A percentile compares a stretch with the other conserved stretches of the same genome.
Conservation (phyloP, 164 flowering plant species). For the Chloranthus sessilifolius region DNA sequence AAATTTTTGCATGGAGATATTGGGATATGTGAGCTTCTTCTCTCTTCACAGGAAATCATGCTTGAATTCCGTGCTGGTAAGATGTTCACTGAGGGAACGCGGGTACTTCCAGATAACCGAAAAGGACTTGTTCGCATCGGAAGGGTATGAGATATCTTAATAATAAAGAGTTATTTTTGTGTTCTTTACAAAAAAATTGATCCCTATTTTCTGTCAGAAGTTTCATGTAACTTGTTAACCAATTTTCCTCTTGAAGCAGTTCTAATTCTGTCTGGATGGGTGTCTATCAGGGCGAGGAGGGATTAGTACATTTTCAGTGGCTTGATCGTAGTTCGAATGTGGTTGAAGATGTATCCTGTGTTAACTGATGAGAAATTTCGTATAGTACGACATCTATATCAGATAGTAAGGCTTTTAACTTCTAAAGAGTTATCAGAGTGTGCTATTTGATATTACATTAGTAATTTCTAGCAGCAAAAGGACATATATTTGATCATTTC, state of each 20-base stretch:
- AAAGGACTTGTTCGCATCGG: slow-evolving; percentile 86
- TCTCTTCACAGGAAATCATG: slow-evolving; percentile 70
- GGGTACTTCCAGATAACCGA: slow-evolving; percentile 73
- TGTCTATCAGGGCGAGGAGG: slow-evolving; percentile 73
- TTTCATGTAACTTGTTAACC: background rate
- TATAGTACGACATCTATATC: too few species aligned
- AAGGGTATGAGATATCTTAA: slow-evolving; percentile 41
- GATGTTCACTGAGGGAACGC: slow-evolving; percentile 66
- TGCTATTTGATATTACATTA: too few species aligned
- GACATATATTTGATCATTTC: too few species aligned
- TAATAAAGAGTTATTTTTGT: background rate
- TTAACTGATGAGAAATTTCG: background rate
- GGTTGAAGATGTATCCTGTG: slow-evolving; percentile 85
- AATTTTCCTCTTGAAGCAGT: too few species aligned
- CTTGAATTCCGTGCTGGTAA: slow-evolving; percentile 95
- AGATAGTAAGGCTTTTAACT: too few species aligned
- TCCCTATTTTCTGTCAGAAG: background rate
- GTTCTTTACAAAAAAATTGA: background rate
- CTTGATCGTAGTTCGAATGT: slow-evolving; percentile 65
- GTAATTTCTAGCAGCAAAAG: too few species aligned
- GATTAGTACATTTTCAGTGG: slow-evolving; percentile 94
- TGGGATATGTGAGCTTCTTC: too few species aligned
- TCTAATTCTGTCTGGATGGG: slow-evolving; percentile 1
- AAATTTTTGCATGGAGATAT: too few species aligned
- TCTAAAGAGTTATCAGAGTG: too few species aligned